These are phyloP conservation scores for Musa acuminata DNA, from an alignment of 176 grass and related monocot species.

Conservation along the genomic window DNA sequence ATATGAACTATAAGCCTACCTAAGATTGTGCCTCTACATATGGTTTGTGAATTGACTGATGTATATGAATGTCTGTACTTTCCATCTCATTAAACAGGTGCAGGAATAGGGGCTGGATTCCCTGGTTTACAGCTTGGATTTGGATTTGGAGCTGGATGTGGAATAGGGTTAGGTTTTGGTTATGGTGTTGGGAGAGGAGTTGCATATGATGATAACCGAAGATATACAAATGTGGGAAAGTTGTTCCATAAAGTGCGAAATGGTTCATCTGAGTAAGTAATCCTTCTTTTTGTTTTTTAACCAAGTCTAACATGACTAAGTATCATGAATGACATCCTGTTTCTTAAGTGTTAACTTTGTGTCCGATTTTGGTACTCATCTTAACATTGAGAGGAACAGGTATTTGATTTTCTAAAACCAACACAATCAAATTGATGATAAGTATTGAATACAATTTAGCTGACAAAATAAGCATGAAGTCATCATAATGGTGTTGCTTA, in stretches of 20 bases:
- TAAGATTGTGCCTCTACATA: not conserved
- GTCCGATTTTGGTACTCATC: too few species aligned
- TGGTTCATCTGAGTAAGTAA: conserved; percentile 56
- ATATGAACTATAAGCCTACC: not conserved
- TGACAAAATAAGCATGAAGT: not conserved
- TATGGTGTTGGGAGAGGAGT: conserved; percentile 79
- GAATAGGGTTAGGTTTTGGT: conserved; percentile 82
- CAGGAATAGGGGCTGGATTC: conserved; percentile 75
- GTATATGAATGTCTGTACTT: not conserved
- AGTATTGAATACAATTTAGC: too few species aligned
- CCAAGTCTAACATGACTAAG: not conserved
- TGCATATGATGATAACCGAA: conserved; percentile 65
- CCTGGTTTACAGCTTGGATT: conserved; percentile 77
- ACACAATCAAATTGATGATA: too few species aligned
- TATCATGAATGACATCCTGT: not conserved
- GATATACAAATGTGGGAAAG: conserved; percentile 75
- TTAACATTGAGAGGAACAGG: not conserved
- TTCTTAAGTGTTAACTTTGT: not conserved
- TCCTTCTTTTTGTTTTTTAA: conserved; percentile 7
- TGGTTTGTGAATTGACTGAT: not conserved
- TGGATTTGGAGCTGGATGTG: conserved; percentile 75
- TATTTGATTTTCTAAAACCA: too few species aligned
- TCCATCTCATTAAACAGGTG: conserved; percentile 34
- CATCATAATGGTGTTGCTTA: not conserved
- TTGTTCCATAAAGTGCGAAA: conserved; percentile 38